Percentiles rank a stretch among this genome's conserved stretches.
Conservation (phyloP, 345 rosid species). For the Citrus unshiu region DNA sequence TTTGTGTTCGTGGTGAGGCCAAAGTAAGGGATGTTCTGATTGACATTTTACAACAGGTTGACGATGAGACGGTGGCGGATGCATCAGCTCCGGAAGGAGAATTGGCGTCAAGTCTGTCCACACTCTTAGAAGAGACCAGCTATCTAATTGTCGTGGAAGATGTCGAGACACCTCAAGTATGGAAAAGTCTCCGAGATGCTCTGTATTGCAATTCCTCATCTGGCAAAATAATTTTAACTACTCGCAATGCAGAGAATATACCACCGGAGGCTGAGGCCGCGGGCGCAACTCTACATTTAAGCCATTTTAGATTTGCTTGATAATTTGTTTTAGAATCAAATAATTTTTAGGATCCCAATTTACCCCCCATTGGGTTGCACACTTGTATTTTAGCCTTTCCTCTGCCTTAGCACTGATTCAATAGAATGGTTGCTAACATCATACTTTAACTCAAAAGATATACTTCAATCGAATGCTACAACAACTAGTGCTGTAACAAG, state of each 20-base stretch:
- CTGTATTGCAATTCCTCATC: neutral
- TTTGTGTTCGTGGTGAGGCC: constrained; percentile 15
- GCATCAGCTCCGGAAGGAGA: neutral
- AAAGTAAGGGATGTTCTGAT: constrained; percentile 13
- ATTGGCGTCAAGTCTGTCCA: neutral
- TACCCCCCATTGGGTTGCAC: no score
- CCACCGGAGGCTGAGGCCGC: neutral
- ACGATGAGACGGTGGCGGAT: neutral
- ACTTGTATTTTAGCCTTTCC: no score
- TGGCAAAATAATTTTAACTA: neutral
- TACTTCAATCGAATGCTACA: no score
- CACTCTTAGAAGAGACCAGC: constrained; percentile 13
- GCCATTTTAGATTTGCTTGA: no score
- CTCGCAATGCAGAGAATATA: neutral
- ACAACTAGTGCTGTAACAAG: no score
- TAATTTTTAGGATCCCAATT: no score
- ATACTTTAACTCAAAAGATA: no score
- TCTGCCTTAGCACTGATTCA: no score
- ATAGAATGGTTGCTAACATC: no score
- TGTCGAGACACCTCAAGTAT: neutral
- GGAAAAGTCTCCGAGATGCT: neutral
- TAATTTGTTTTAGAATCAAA: no score
- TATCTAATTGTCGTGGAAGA: constrained; percentile 14
- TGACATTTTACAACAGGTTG: constrained; percentile 19
- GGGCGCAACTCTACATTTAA: neutral